A percentile compares a stretch with the other conserved stretches of the same genome.
Conservation (phyloP, 306 rosid genomes). For the Citrullus colocynthis region DNA sequence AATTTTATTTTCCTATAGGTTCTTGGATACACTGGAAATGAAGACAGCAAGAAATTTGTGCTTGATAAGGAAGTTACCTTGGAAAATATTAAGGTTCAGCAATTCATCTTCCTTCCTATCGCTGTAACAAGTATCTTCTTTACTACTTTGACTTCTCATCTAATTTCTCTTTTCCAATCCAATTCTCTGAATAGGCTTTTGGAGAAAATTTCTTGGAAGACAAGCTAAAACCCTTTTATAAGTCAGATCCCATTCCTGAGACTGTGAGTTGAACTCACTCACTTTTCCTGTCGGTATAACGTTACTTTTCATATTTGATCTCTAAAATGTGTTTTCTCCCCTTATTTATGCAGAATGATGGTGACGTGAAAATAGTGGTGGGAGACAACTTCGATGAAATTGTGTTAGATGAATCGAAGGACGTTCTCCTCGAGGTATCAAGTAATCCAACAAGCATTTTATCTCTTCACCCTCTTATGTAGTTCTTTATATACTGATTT, state of each 20-base stretch:
- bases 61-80: slow-evolving; percentile 54
- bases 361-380: slow-evolving; percentile 81
- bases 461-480: not conserved
- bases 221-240: slow-evolving; percentile 81
- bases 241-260: slow-evolving; percentile 90
- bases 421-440: slow-evolving; percentile 91
- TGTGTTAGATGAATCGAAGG: slow-evolving; percentile 96
- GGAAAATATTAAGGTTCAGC: slow-evolving; percentile 59
- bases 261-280: slow-evolving; percentile 36
- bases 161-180: not conserved
- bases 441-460: not conserved
- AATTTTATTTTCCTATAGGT: slow-evolving; percentile 30
- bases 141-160: not conserved
- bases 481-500: not conserved
- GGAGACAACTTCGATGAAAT: slow-evolving; percentile 85
- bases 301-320: slow-evolving; percentile 4
- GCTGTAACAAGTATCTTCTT: not conserved
- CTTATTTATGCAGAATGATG: slow-evolving; percentile 50
- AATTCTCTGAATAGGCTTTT: slow-evolving; percentile 39
- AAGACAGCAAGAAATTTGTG: slow-evolving; percentile 72
- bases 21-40: slow-evolving; percentile 78
- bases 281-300: slow-evolving; percentile 7
- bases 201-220: slow-evolving; percentile 82
- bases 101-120: slow-evolving; percentile 5
- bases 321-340: not conserved